Conservation (phyloP, 1,139 yeast species). For the Geotrichum histeridarum region DNA sequence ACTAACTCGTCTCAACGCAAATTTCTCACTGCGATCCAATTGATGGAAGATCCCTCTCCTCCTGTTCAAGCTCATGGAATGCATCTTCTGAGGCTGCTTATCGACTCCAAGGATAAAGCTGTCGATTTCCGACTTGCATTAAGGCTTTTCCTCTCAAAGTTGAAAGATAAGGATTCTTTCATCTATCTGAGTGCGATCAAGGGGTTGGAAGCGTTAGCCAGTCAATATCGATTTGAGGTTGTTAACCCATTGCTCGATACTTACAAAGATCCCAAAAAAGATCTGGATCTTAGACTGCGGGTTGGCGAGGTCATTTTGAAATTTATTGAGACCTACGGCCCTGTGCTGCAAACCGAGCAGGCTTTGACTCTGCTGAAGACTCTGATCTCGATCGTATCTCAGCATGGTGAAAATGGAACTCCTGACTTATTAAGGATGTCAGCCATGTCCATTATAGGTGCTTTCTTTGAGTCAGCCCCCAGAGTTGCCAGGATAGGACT, state of each 20-base stretch:
- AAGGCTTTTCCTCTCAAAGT: constrained; percentile 56
- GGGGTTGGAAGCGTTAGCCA: constrained; percentile 60
- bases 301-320: constrained; percentile 76
- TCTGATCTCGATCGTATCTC: constrained; percentile 42
- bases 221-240: constrained; percentile 40
- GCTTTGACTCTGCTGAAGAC: constrained; percentile 23
- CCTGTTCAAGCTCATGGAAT: constrained; percentile 88
- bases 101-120: constrained; percentile 47
- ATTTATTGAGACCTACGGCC: constrained; percentile 49
- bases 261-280: constrained; percentile 38
- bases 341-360: constrained; percentile 40
- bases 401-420: constrained; percentile 42
- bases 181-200: constrained; percentile 79
- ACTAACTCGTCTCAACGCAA: constrained; percentile 4
- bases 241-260: constrained; percentile 42
- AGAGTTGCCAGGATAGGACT: constrained; percentile 47
- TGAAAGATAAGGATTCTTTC: constrained; percentile 79
- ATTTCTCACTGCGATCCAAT: constrained; percentile 52
- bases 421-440: constrained; percentile 68
- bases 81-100: constrained; percentile 55
- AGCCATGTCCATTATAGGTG: constrained; percentile 73
- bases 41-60: constrained; percentile 69
- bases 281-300: constrained; percentile 61
- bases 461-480: constrained; percentile 51
- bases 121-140: constrained; percentile 53